Conservation (phyloP, 495 filamentous ascomycete genomes). For the Aspergillus wentii region DNA sequence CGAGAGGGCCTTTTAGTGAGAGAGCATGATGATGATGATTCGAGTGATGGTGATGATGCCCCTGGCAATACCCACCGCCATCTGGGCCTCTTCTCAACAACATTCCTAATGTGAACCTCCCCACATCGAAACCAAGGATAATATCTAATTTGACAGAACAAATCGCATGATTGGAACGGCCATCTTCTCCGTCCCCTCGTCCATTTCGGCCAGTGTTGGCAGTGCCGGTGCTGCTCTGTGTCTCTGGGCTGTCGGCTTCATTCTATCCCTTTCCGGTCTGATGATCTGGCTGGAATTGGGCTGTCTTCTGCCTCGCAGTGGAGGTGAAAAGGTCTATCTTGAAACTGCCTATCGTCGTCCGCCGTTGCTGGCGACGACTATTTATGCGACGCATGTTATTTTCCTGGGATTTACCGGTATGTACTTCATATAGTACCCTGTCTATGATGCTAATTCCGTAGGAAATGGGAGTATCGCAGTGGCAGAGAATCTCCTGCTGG, state of each 20-base stretch:
- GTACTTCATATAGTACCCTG: not conserved
- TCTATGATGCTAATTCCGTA: not conserved
- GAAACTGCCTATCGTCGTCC: conserved; percentile 66
- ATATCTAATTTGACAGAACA: conserved; percentile 44
- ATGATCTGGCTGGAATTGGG: conserved; percentile 61
- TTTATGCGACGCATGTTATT: conserved; percentile 60
- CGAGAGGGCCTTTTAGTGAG: no score
- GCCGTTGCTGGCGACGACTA: conserved; percentile 55
- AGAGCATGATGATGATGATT: no score
- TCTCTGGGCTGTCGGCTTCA: conserved; percentile 58
- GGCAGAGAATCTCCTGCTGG: conserved; percentile 37
- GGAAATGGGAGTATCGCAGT: conserved; percentile 27
- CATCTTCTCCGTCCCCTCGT: conserved; percentile 66
- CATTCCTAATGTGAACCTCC: conserved; percentile 34
- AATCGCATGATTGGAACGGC: conserved; percentile 65
- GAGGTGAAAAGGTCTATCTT: conserved; percentile 68
- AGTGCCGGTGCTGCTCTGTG: conserved; percentile 59
- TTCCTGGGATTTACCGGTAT: conserved; percentile 58
- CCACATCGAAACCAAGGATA: not conserved
- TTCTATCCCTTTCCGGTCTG: conserved; percentile 53
- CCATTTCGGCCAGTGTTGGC: conserved; percentile 55
- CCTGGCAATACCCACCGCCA: conserved; percentile 24
- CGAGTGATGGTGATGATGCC: no score
- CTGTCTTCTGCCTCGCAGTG: conserved; percentile 61
- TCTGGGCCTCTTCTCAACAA: conserved; percentile 36